phyloP scores from a whole-genome alignment of 1,284 basidiomycete species.

The Rhodotorula mucilaginosa region DNA sequence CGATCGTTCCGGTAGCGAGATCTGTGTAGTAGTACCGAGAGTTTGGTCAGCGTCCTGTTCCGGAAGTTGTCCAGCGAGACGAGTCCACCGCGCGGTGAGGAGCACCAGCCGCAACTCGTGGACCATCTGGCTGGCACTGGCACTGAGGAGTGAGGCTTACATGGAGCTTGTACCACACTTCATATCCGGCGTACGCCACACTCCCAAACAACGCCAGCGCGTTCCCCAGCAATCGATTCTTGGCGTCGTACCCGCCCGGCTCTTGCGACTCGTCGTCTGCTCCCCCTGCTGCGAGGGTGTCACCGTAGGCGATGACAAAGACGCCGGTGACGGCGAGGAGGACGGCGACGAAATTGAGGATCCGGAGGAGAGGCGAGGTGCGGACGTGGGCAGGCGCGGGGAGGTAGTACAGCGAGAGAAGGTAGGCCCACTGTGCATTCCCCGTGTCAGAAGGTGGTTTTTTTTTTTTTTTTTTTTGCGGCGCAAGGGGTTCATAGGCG shows the following conservation, averaged over 20 bases:
- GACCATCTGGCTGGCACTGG: not conserved
- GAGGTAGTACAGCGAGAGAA: constrained; percentile 43
- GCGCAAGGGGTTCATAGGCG: no score
- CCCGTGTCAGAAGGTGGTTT: no score
- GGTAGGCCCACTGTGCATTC: constrained; percentile 42
- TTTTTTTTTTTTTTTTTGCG: no score
- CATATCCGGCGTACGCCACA: constrained; percentile 65
- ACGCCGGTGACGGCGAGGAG: constrained; percentile 71
- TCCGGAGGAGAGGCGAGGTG: constrained; percentile 52
- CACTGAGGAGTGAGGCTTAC: constrained; percentile 48
- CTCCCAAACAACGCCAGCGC: constrained; percentile 68
- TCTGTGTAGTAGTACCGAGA: not conserved
- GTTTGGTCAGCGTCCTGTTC: constrained; percentile 39
- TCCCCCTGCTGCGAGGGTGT: constrained; percentile 50
- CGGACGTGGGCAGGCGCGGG: constrained; percentile 17
- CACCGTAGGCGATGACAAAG: constrained; percentile 71
- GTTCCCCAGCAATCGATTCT: constrained; percentile 57
- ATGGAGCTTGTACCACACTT: constrained; percentile 63
- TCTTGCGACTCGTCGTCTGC: not conserved
- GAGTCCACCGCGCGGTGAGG: not conserved
- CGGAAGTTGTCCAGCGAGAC: constrained; percentile 2
- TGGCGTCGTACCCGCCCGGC: constrained; percentile 1
- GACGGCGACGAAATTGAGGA: constrained; percentile 64
- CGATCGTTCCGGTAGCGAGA: not conserved
- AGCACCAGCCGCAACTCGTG: no score